Evolutionary conservation across 164 flowering plant genomes (phyloP).

Genomic region (Malania oleifera): DNA sequence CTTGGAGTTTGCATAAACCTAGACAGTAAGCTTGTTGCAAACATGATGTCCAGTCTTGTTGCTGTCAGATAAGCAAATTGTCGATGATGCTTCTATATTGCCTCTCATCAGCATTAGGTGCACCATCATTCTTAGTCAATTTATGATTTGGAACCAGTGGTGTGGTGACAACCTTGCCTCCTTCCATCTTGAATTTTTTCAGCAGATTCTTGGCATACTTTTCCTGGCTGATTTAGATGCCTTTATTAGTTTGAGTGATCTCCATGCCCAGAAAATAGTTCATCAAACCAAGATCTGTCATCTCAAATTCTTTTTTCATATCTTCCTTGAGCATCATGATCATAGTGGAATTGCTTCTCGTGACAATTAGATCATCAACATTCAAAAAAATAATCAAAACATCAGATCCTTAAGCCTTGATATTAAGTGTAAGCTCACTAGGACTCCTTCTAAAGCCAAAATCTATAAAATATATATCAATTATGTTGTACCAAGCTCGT

Average conservation of each 20-base stretch:
- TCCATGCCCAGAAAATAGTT: too few relatives aligned
- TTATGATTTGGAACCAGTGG: constrained; percentile 2
- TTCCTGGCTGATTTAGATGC: not conserved
- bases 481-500: too few relatives aligned
- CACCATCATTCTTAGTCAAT: constrained; percentile 3
- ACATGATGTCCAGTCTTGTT: constrained; percentile 8
- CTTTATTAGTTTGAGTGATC: too few relatives aligned
- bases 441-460: too few relatives aligned
- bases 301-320: too few relatives aligned
- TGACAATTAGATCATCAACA: not conserved
- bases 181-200: constrained; percentile 1
- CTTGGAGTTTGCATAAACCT: constrained; percentile 17
- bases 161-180: not conserved
- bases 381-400: not conserved
- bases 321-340: not conserved
- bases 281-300: too few relatives aligned
- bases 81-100: constrained; percentile 8
- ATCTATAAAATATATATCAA: too few relatives aligned
- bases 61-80: constrained; percentile 1
- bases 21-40: not conserved
- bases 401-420: not conserved
- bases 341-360: not conserved
- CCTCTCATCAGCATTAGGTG: not conserved
- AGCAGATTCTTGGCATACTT: not conserved
- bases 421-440: not conserved